A percentile compares a stretch with the other conserved stretches of the same genome.
Conservation (phyloP, 805 yeast genomes). For the Nakazawaea ambrosiae region DNA sequence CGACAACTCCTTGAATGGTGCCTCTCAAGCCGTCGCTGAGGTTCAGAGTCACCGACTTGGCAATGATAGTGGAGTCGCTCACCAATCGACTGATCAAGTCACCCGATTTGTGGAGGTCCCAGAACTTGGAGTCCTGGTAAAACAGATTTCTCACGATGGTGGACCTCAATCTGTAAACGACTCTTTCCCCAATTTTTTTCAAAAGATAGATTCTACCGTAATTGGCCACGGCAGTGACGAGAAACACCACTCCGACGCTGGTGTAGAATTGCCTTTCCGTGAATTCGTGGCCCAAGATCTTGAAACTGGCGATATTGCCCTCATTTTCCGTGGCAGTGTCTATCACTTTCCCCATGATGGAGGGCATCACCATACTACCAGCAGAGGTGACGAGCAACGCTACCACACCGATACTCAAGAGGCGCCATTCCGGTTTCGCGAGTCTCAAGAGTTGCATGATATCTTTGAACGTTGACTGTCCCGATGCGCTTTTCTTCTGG, state of each 20-base stretch:
- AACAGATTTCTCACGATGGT: conserved; percentile 70
- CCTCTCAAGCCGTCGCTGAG: conserved; percentile 90
- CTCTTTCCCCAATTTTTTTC: conserved; percentile 75
- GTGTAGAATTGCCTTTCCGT: conserved; percentile 57
- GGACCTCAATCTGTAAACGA: conserved; percentile 79
- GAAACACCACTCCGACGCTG: conserved; percentile 54
- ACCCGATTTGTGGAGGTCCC: conserved; percentile 86
- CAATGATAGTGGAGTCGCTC: conserved; percentile 82
- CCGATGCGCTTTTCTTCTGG: too few species aligned
- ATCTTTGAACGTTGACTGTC: conserved; percentile 23
- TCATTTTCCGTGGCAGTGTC: conserved; percentile 50
- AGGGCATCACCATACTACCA: conserved; percentile 75
- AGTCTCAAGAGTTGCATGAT: conserved; percentile 42
- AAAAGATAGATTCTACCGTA: conserved; percentile 73
- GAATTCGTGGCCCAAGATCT: conserved; percentile 40
- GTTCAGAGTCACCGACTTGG: conserved; percentile 81
- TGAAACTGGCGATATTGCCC: conserved; percentile 15
- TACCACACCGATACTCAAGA: conserved; percentile 53
- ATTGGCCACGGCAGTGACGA: conserved; percentile 71
- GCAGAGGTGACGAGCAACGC: conserved; percentile 67
- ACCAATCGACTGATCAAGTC: conserved; percentile 85
- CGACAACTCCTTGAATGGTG: conserved; percentile 74
- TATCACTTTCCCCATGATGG: conserved; percentile 77
- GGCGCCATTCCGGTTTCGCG: conserved; percentile 49
- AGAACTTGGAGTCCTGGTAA: conserved; percentile 81